These are phyloP conservation scores for Backusella tarrabulga DNA, from an alignment of 192 early-diverging fungal species.

Conservation along the genomic window DNA sequence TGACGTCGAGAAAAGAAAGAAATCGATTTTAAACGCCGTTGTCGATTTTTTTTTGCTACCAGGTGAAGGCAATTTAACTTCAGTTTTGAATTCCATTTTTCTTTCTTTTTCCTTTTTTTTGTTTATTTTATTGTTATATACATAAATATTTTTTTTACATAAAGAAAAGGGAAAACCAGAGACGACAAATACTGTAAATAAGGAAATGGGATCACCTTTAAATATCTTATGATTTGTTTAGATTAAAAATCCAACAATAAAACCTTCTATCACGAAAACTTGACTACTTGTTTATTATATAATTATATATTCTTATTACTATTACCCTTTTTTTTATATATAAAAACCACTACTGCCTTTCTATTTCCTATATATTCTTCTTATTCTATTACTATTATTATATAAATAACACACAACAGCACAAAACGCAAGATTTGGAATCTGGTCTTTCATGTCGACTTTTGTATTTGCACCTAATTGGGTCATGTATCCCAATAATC, in stretches of 20 bases:
- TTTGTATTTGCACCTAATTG: slow-evolving; percentile 17
- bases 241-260: slow-evolving; percentile 9
- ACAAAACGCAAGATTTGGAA: neutral
- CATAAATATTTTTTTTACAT: neutral
- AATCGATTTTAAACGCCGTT: neutral
- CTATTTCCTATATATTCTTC: no score
- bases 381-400: no score
- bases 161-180: neutral
- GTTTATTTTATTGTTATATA: neutral
- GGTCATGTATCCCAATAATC: slow-evolving; percentile 10
- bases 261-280: neutral
- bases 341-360: no score
- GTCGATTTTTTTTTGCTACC: neutral
- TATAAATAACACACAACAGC: neutral
- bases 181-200: neutral
- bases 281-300: neutral
- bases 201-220: slow-evolving; percentile 3
- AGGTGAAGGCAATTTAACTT: neutral
- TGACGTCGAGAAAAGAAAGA: neutral
- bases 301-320: neutral
- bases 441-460: slow-evolving; percentile 9
- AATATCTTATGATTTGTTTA: slow-evolving; percentile 7
- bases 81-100: neutral
- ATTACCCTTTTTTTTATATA: neutral
- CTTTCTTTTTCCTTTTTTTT: neutral